Percentiles rank a stretch among this genome's conserved stretches.
Conservation (phyloP, 768 basidiomycete genomes). For the Tricholoma terreum region DNA sequence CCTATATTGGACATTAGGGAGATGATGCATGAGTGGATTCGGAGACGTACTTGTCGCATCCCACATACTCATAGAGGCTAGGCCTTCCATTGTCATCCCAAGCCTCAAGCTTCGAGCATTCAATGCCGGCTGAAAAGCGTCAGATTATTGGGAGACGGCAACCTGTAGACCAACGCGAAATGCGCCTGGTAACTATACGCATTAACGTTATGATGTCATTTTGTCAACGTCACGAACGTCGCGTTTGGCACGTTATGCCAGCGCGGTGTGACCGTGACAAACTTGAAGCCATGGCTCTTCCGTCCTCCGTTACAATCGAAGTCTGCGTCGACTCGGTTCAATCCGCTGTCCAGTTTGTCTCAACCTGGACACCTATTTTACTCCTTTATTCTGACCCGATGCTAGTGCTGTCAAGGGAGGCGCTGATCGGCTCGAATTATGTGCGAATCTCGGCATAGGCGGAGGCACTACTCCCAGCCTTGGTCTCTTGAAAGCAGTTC, state of each 20-base stretch:
- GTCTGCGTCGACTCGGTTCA: slow-evolving; percentile 78
- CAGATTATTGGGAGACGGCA: too few relatives aligned
- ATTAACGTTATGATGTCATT: too few relatives aligned
- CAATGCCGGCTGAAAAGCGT: slow-evolving; percentile 25
- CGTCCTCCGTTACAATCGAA: slow-evolving; percentile 40
- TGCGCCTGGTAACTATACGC: too few relatives aligned
- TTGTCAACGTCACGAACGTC: background rate
- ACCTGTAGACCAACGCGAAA: too few relatives aligned
- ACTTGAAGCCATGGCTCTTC: slow-evolving; percentile 8
- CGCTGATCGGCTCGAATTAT: slow-evolving; percentile 76
- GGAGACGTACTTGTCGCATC: too few relatives aligned
- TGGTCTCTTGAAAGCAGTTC: slow-evolving; percentile 65
- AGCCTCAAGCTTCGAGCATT: slow-evolving; percentile 39
- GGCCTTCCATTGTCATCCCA: slow-evolving; percentile 54
- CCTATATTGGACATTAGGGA: slow-evolving; percentile 32
- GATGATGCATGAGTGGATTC: too few relatives aligned
- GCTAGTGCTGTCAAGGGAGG: slow-evolving; percentile 67
- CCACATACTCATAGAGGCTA: slow-evolving; percentile 49
- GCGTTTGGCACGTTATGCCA: background rate
- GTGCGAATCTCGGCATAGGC: slow-evolving; percentile 64
- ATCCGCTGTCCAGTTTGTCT: slow-evolving; percentile 61
- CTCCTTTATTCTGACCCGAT: slow-evolving; percentile 8
- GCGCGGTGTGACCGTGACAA: background rate
- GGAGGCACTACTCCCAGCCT: slow-evolving; percentile 82
- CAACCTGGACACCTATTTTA: background rate